These are phyloP conservation scores for Elsinoe necatrix DNA, from an alignment of 2,329 filamentous ascomycete species.

Conservation along the genomic window DNA sequence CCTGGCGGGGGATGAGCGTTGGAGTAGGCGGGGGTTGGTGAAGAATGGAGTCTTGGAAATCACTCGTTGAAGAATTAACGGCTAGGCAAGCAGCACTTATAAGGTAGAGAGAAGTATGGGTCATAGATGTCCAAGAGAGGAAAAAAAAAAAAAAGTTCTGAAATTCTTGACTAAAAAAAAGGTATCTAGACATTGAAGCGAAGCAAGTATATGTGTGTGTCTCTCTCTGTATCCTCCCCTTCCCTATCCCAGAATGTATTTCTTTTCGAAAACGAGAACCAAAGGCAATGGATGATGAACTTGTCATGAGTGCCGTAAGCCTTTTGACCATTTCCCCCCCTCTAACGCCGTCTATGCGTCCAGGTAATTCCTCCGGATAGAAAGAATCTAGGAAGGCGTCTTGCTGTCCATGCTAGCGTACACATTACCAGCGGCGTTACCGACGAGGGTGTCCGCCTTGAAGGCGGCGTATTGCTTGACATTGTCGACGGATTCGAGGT, in stretches of 20 bases:
- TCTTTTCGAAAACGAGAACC: background rate
- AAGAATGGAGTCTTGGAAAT: background rate
- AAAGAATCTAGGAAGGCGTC: background rate
- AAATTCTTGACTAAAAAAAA: slow-evolving; percentile 4
- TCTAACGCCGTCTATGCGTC: background rate
- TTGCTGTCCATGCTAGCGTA: slow-evolving; percentile 11
- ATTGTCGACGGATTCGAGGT: slow-evolving; percentile 53
- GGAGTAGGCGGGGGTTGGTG: background rate
- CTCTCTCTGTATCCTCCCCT: background rate
- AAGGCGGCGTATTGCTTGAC: slow-evolving; percentile 58
- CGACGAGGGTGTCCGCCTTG: slow-evolving; percentile 22
- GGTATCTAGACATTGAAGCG: slow-evolving; percentile 6
- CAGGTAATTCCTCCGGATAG: background rate
- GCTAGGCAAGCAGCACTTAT: too few species aligned
- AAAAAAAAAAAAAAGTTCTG: background rate
- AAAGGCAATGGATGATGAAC: background rate
- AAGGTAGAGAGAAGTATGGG: background rate
- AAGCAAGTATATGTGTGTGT: background rate
- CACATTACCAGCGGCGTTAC: slow-evolving; percentile 4
- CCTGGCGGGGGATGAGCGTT: slow-evolving; percentile 15
- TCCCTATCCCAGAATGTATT: background rate
- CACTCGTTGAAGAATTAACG: too few species aligned
- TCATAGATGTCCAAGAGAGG: too few species aligned
- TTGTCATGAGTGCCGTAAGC: slow-evolving; percentile 1
- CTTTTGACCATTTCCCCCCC: background rate